Conservation (phyloP, 1,284 basidiomycete species). For the Ustilago nuda region DNA sequence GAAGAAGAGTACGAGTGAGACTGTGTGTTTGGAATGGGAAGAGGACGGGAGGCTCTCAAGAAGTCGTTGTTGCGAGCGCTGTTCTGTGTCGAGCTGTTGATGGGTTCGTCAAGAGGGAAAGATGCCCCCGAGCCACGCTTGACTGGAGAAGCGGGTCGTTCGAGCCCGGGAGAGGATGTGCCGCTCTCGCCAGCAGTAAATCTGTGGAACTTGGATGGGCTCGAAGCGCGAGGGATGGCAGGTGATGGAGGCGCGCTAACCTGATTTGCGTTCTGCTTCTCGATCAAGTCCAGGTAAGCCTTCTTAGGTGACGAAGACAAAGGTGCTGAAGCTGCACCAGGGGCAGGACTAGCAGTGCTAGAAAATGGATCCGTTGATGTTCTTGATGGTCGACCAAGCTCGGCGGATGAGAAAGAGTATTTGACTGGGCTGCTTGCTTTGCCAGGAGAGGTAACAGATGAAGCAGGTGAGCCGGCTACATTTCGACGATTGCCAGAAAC, state of each 20-base stretch:
- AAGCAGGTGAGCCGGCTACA: conserved; percentile 20
- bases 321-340: conserved; percentile 7
- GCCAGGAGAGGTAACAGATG: conserved; percentile 24
- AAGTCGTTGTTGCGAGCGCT: conserved; percentile 12
- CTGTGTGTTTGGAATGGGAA: conserved; percentile 33
- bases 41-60: conserved; percentile 27
- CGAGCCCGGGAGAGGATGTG: conserved; percentile 26
- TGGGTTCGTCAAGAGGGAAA: background rate
- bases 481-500: conserved; percentile 20
- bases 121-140: conserved; percentile 20
- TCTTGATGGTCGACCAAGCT: conserved; percentile 31
- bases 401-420: conserved; percentile 40
- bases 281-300: conserved; percentile 46
- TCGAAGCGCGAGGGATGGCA: conserved; percentile 47
- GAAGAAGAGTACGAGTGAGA: conserved; percentile 19
- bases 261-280: conserved; percentile 31
- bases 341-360: conserved; percentile 5
- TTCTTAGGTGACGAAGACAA: conserved; percentile 43
- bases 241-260: conserved; percentile 37
- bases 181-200: conserved; percentile 27
- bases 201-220: conserved; percentile 47
- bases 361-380: conserved; percentile 3
- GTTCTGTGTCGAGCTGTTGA: conserved; percentile 1
- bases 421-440: conserved; percentile 41
- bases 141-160: conserved; percentile 38